phyloP scores from a whole-genome alignment of 768 basidiomycete genomes.

The Phlebiopsis gigantea region DNA sequence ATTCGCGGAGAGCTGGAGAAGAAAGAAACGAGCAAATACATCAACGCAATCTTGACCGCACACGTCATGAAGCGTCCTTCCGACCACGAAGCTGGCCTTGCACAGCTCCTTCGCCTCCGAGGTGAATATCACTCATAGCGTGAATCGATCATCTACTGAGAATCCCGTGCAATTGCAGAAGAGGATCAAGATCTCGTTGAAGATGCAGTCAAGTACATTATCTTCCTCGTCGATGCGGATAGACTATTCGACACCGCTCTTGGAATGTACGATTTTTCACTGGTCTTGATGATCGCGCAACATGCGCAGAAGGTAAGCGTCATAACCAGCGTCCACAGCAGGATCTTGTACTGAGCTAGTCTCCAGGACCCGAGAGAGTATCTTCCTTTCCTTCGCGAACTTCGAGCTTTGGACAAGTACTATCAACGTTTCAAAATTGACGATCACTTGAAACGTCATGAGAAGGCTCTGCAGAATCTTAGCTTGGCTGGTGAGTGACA shows the following conservation, averaged over 20 bases:
- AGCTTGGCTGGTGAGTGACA: slow-evolving; percentile 54
- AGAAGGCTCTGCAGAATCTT: slow-evolving; percentile 71
- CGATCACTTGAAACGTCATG: slow-evolving; percentile 77
- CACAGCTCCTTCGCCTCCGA: slow-evolving; percentile 69
- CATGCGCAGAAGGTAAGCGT: slow-evolving; percentile 83
- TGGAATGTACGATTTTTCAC: slow-evolving; percentile 97
- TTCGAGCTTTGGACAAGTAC: slow-evolving; percentile 70
- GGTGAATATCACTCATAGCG: slow-evolving; percentile 40
- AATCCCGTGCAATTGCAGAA: slow-evolving; percentile 26
- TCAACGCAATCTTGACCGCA: slow-evolving; percentile 89
- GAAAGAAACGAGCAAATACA: slow-evolving; percentile 69
- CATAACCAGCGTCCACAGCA: no score
- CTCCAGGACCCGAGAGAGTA: slow-evolving; percentile 94
- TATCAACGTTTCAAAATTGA: slow-evolving; percentile 92
- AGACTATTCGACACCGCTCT: slow-evolving; percentile 89
- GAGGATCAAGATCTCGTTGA: slow-evolving; percentile 76
- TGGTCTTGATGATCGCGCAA: slow-evolving; percentile 94
- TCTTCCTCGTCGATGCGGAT: slow-evolving; percentile 94
- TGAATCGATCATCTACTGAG: background rate
- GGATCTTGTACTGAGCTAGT: background rate
- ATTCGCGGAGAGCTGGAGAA: slow-evolving; percentile 68
- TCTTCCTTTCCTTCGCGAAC: slow-evolving; percentile 90
- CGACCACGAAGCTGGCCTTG: slow-evolving; percentile 82
- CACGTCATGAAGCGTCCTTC: slow-evolving; percentile 90
- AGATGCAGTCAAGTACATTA: slow-evolving; percentile 97